Conservation (phyloP, 2,329 filamentous ascomycete genomes). For the Scedosporium minutisporum region DNA sequence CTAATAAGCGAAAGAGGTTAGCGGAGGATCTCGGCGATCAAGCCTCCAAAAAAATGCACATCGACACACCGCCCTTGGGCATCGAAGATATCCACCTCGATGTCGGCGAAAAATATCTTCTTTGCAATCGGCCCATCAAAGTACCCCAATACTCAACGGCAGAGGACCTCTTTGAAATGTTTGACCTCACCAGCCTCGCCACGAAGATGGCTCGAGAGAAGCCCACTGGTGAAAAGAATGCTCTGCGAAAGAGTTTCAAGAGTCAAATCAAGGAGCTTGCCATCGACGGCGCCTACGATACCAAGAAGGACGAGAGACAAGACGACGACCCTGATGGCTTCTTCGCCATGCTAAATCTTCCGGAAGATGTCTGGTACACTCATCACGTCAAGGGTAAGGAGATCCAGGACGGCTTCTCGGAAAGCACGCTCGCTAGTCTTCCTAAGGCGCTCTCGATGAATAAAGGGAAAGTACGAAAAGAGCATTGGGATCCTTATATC, state of each 20-base stretch:
- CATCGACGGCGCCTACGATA: conserved; percentile 52
- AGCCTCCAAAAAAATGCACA: conserved; percentile 51
- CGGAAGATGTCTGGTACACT: conserved; percentile 48
- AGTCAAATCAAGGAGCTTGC: conserved; percentile 56
- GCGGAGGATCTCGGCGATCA: conserved; percentile 46
- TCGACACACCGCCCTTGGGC: conserved; percentile 39
- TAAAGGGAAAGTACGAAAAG: conserved; percentile 29
- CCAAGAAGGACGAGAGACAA: conserved; percentile 47
- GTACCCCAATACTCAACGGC: conserved; percentile 17
- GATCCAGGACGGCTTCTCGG: conserved; percentile 42
- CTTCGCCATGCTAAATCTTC: conserved; percentile 37
- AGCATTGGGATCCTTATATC: conserved; percentile 12
- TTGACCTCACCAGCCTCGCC: conserved; percentile 45
- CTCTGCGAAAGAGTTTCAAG: conserved; percentile 58
- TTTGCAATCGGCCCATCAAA: conserved; percentile 34
- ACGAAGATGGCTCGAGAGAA: conserved; percentile 53
- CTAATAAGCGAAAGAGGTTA: conserved; percentile 52
- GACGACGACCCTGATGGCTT: conserved; percentile 42
- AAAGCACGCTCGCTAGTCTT: conserved; percentile 32
- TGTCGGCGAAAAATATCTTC: conserved; percentile 57
- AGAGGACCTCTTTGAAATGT: conserved; percentile 51
- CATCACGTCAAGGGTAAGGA: conserved; percentile 44
- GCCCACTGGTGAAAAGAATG: conserved; percentile 58
- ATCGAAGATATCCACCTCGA: conserved; percentile 57
- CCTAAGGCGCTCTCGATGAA: conserved; percentile 46